Conservation (phyloP, 805 yeast genomes). For the Starmera dryadoides region DNA sequence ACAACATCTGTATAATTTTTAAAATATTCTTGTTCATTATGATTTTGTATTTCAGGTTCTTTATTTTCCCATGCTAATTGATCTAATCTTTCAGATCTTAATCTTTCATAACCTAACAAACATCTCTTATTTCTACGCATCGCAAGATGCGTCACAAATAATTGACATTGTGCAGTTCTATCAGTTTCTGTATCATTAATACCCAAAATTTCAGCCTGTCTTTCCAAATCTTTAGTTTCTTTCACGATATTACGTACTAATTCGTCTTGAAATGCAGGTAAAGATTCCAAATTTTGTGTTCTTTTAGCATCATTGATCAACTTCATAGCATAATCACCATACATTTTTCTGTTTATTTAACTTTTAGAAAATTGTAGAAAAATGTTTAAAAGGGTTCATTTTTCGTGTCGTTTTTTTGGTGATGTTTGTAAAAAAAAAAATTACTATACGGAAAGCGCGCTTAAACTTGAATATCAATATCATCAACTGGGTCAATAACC, state of each 20-base stretch:
- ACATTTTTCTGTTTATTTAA: slow-evolving; percentile 40
- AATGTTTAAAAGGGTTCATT: too few relatives aligned
- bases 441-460: too few relatives aligned
- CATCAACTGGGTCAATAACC: not conserved
- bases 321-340: slow-evolving; percentile 82
- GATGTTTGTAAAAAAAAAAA: too few relatives aligned
- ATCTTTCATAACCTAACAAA: slow-evolving; percentile 72
- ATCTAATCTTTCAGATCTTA: slow-evolving; percentile 61
- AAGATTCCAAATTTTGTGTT: slow-evolving; percentile 50
- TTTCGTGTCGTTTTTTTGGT: too few relatives aligned
- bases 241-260: slow-evolving; percentile 60
- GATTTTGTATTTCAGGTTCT: slow-evolving; percentile 55
- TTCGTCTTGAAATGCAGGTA: slow-evolving; percentile 70
- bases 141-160: slow-evolving; percentile 52
- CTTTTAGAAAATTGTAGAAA: too few relatives aligned
- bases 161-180: slow-evolving; percentile 52
- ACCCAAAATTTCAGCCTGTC: slow-evolving; percentile 43
- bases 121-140: slow-evolving; percentile 89
- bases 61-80: slow-evolving; percentile 65
- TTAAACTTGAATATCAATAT: too few relatives aligned
- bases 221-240: slow-evolving; percentile 61
- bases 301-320: slow-evolving; percentile 83
- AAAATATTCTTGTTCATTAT: slow-evolving; percentile 73
- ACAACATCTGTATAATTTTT: slow-evolving; percentile 64
- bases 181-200: slow-evolving; percentile 19